phyloP scores from a whole-genome alignment of 306 rosid species.

The Casuarina cunninghamiana region DNA sequence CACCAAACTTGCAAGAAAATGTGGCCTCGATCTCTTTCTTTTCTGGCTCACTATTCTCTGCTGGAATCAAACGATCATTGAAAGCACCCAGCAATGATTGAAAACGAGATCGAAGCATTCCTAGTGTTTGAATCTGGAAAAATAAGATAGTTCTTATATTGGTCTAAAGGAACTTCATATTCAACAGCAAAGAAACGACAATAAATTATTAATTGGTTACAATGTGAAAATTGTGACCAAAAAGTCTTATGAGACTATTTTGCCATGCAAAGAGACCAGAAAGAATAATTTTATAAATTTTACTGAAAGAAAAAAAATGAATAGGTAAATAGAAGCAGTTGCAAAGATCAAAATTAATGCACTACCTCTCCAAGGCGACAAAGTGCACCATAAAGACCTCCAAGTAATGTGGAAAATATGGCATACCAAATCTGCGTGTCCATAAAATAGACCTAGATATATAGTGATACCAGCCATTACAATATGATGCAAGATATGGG shows the following conservation, averaged over 20 bases:
- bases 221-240: not conserved
- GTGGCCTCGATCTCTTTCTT: constrained; percentile 90
- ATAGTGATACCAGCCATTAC: not conserved
- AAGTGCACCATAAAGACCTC: constrained; percentile 96
- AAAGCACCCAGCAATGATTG: constrained; percentile 85
- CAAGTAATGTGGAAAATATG: constrained; percentile 91
- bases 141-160: not conserved
- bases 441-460: constrained; percentile 86
- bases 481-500: not conserved
- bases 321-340: not conserved
- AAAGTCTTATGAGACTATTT: no score
- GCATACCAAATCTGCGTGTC: constrained; percentile 99
- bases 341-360: not conserved
- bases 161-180: not conserved
- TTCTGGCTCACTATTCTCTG: constrained; percentile 69
- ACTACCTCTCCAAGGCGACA: constrained; percentile 98
- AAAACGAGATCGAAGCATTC: constrained; percentile 97
- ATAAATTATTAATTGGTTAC: not conserved
- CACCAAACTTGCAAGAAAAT: constrained; percentile 60
- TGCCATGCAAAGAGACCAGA: no score
- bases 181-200: not conserved
- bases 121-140: constrained; percentile 83
- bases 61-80: constrained; percentile 78
- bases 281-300: no score
- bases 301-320: not conserved